Evolutionary conservation across 176 grass and related monocot genomes (phyloP), one percentile per base, ranked within the genome.

Genomic region (Raddia distichophylla): DNA sequence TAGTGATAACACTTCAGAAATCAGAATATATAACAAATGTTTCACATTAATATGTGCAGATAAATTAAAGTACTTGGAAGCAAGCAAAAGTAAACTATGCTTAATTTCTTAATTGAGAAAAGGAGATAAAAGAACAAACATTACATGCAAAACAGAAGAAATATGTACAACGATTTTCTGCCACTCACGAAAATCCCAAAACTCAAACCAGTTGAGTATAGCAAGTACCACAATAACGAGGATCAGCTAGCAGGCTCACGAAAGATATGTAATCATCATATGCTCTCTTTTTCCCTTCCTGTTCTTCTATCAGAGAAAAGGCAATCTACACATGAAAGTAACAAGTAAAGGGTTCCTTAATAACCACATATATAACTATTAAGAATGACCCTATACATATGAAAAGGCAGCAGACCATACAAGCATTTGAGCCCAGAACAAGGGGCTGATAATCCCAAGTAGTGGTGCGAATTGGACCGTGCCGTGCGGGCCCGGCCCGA

Each of bases 161-260:
- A 81, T 57, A 51, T 44, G 6, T 32, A 19, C 54, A 60, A 67
- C 3, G 61, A 34, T 68, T 57, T 56, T 16, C 45, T 77, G 11
- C 15, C 45, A 81, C 52, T 76, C 48, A 89, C 27, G 14, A 40
- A 52, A 76, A 80, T 40, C 34, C 48, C 9, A 73, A 79, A 67
- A 5, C 14, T 68, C 0, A 15, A 80, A 80, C 7, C 20, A 64
- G 33, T 85, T 15, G 75, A 78, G 76, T 78, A 42, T 46, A 78
- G 86, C 44, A 79, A 75, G 64, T 94, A 94, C 95, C 95, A 79
- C 92, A 93, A 69, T 91, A 98, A 49, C 90, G 92, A 56, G 90
- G 90, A 91, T 98, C 95, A 53, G 88, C 95, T 72, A 98, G 95
- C 84, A 98, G 95, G 67, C 76, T 46, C 56, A 98, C 95, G 63